Evolutionary conservation across 2,329 filamentous ascomycete species (phyloP).

Genomic region (Phyllosticta citrichinensis): DNA sequence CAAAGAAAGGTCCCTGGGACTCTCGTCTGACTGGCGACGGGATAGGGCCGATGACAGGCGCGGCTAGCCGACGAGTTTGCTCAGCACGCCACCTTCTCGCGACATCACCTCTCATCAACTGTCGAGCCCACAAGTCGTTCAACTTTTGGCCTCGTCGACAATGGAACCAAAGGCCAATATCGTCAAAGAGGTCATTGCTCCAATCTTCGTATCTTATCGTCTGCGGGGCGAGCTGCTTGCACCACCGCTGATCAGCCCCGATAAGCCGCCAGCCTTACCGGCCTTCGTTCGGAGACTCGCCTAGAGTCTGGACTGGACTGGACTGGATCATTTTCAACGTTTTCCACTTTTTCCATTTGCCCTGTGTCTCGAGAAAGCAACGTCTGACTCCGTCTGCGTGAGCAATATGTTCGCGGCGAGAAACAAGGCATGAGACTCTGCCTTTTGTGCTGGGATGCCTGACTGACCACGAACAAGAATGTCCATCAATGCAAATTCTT

Average conservation of each 20-base stretch:
- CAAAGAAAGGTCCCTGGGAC: not conserved
- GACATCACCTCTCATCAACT: not conserved
- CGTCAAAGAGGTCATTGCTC: not conserved
- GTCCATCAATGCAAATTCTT: no score
- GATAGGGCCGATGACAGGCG: not conserved
- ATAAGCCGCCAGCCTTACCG: not conserved
- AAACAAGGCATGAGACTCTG: no score
- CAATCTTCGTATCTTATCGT: not conserved
- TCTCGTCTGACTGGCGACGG: not conserved
- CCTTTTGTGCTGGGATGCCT: no score
- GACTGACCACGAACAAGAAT: no score
- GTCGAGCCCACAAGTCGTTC: not conserved
- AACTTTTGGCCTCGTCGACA: not conserved
- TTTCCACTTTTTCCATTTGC: not conserved
- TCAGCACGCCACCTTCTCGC: not conserved
- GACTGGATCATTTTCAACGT: not conserved
- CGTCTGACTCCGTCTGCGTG: no score
- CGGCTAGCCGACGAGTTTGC: not conserved
- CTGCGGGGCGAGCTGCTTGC: not conserved
- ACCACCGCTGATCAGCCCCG: not conserved
- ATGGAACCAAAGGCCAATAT: not conserved
- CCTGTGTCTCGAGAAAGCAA: no score
- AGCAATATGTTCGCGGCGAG: no score
- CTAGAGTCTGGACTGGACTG: not conserved
- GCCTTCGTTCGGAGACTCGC: not conserved